phyloP scores from a whole-genome alignment of 495 filamentous ascomycete genomes.

The Emericellopsis terricola region DNA sequence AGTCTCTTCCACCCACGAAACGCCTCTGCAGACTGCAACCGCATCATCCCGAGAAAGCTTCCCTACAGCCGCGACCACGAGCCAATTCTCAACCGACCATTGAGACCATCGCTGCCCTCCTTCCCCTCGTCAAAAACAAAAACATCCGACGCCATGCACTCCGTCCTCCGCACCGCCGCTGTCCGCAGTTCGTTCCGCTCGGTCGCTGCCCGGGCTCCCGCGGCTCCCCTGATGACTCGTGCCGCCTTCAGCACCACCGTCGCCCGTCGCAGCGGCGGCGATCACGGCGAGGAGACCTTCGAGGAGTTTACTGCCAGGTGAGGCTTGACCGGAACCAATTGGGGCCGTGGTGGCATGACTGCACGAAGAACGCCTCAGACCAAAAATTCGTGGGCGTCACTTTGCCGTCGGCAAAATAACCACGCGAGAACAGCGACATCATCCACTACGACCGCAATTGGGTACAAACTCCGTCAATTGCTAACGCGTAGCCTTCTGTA shows the following conservation, averaged over 20 bases:
- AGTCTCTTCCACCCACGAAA: too few relatives aligned
- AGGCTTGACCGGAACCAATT: slow-evolving; percentile 13
- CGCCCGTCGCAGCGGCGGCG: slow-evolving; percentile 32
- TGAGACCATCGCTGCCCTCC: background rate
- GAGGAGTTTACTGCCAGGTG: slow-evolving; percentile 99
- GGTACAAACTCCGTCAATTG: slow-evolving; percentile 6
- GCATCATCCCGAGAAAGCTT: background rate
- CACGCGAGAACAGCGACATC: background rate
- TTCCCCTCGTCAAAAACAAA: slow-evolving; percentile 5
- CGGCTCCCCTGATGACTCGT: slow-evolving; percentile 19
- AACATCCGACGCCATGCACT: slow-evolving; percentile 31
- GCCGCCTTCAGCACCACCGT: slow-evolving; percentile 49
- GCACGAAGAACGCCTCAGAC: background rate
- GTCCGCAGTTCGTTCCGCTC: slow-evolving; percentile 46
- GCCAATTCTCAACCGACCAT: background rate
- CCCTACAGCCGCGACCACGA: background rate
- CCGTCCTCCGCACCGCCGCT: slow-evolving; percentile 49
- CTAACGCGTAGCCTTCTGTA: slow-evolving; percentile 23
- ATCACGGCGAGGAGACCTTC: slow-evolving; percentile 78
- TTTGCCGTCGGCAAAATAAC: too few relatives aligned
- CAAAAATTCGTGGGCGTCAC: too few relatives aligned
- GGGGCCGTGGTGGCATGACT: slow-evolving; percentile 6
- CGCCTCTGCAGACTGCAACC: background rate
- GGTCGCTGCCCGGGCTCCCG: slow-evolving; percentile 39
- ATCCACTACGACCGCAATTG: background rate